A percentile compares a stretch with the other conserved stretches of the same genome.
phyloP scores from a whole-genome alignment of 2,329 filamentous ascomycete species.

The Aureobasidium leucospermi region DNA sequence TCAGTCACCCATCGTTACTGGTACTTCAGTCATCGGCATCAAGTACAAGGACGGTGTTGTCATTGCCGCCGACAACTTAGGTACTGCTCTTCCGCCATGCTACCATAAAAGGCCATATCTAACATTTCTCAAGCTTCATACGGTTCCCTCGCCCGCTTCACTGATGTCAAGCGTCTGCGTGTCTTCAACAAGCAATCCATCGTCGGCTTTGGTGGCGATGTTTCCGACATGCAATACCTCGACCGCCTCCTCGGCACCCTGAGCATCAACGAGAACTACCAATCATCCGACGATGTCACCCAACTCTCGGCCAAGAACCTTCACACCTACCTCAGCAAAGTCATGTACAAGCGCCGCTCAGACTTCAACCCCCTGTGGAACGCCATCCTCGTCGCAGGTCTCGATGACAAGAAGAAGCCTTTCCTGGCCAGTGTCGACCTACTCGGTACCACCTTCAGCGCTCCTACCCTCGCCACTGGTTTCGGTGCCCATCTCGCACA shows the following conservation, averaged over 20 bases:
- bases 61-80: slow-evolving; percentile 93
- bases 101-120: slow-evolving; percentile 1
- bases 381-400: slow-evolving; percentile 80
- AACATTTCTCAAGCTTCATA: slow-evolving; percentile 65
- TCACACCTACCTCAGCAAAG: slow-evolving; percentile 92
- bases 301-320: slow-evolving; percentile 82
- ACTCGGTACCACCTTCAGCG: slow-evolving; percentile 82
- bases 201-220: slow-evolving; percentile 91
- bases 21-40: slow-evolving; percentile 87
- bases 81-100: slow-evolving; percentile 42
- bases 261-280: slow-evolving; percentile 83
- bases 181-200: slow-evolving; percentile 77
- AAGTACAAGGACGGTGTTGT: slow-evolving; percentile 97
- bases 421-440: slow-evolving; percentile 91
- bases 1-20: slow-evolving; percentile 87
- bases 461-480: slow-evolving; percentile 84
- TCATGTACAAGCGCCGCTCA: slow-evolving; percentile 89
- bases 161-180: slow-evolving; percentile 90
- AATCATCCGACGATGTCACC: slow-evolving; percentile 31
- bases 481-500: slow-evolving; percentile 90
- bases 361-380: slow-evolving; percentile 99
- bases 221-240: slow-evolving; percentile 98
- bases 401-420: slow-evolving; percentile 70
- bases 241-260: slow-evolving; percentile 84
- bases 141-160: slow-evolving; percentile 90